A percentile compares a stretch with the other conserved stretches of the same genome.
Conservation (phyloP, 306 rosid species). For the Trifolium pratense region DNA sequence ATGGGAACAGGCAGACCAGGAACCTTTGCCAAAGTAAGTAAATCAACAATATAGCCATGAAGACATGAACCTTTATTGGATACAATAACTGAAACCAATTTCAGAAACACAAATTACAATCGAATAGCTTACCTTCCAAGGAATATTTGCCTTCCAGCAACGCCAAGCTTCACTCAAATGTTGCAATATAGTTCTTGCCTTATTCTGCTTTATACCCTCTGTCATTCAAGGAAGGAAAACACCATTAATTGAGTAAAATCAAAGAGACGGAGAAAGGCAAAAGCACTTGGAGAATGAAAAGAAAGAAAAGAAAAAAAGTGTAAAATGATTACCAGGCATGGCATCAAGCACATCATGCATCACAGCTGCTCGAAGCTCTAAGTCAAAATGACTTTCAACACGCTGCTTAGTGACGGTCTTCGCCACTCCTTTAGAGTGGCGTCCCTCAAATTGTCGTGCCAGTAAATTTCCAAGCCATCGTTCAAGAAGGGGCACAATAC, state of each 20-base stretch:
- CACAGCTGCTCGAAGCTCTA: conserved; percentile 99
- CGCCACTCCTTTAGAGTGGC: conserved; percentile 98
- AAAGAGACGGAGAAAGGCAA: conserved; percentile 1
- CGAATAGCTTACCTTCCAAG: conserved; percentile 78
- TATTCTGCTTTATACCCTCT: conserved; percentile 99
- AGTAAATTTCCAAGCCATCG: conserved; percentile 97
- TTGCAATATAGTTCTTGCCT: conserved; percentile 95
- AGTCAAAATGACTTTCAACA: conserved; percentile 97
- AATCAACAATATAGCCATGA: conserved; percentile 10
- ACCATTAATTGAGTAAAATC: conserved; percentile 6
- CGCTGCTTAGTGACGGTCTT: conserved; percentile 99
- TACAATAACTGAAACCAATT: background rate
- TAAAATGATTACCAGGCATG: conserved; percentile 72
- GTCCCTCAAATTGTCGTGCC: conserved; percentile 98
- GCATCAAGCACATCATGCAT: conserved; percentile 99
- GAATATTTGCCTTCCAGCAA: conserved; percentile 99
- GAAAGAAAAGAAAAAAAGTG: background rate
- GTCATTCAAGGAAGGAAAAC: conserved; percentile 29
- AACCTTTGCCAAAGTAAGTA: conserved; percentile 55
- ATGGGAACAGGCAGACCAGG: conserved; percentile 99
- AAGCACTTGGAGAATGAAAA: background rate
- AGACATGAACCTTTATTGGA: conserved; percentile 2
- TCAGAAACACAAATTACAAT: conserved; percentile 8
- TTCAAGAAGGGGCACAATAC: conserved; percentile 96
- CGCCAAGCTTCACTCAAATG: conserved; percentile 99